phyloP scores from a whole-genome alignment of 2,329 filamentous ascomycete genomes.

The Ophiostoma fasciatum region DNA sequence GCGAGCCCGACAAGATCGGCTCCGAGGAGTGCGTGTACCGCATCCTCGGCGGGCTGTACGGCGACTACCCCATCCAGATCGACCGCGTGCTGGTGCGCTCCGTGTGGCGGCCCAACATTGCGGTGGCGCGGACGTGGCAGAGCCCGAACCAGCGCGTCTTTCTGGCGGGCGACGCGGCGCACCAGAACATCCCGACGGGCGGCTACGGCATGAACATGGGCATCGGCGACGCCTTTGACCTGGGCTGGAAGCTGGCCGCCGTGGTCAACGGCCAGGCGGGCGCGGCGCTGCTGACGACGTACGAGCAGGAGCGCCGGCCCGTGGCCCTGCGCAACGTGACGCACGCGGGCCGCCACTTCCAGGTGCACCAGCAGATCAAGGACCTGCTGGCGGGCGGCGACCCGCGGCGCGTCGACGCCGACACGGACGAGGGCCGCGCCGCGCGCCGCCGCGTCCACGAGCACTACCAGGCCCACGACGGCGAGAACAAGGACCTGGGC shows the following conservation, averaged over 20 bases:
- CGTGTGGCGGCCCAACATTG: constrained; percentile 12
- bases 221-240: constrained; percentile 36
- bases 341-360: constrained; percentile 4
- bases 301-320: constrained; percentile 29
- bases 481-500: constrained; percentile 15
- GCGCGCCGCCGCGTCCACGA: constrained; percentile 7
- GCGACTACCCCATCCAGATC: constrained; percentile 9
- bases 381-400: constrained; percentile 8
- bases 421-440: constrained; percentile 1
- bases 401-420: not conserved
- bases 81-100: constrained; percentile 14
- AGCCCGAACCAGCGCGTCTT: constrained; percentile 27
- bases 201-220: constrained; percentile 44
- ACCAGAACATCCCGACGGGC: constrained; percentile 38
- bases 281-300: constrained; percentile 28
- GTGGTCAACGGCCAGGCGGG: constrained; percentile 20
- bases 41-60: constrained; percentile 5
- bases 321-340: constrained; percentile 13
- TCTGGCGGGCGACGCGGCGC: constrained; percentile 40
- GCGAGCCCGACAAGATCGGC: not conserved
- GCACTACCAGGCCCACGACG: constrained; percentile 12
- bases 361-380: constrained; percentile 10
- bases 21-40: constrained; percentile 6
- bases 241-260: constrained; percentile 38
- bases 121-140: constrained; percentile 8